A percentile compares a stretch with the other conserved stretches of the same genome.
Evolutionary conservation across 495 filamentous ascomycete species (phyloP).

Genomic region (Aspergillus leporis): DNA sequence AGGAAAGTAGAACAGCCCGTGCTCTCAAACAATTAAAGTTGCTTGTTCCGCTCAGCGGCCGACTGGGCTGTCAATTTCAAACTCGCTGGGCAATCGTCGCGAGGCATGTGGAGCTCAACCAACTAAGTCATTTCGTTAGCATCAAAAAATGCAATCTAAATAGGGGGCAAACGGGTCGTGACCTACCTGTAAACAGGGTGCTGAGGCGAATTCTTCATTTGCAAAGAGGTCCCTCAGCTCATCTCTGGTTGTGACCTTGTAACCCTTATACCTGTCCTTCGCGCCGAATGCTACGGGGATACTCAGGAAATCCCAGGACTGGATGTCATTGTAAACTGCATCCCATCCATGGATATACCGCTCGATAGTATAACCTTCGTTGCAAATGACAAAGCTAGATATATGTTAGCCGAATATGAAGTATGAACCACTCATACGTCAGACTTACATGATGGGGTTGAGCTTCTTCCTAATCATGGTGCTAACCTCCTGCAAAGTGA

Average conservation of each 20-base stretch:
- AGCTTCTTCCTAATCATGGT: constrained; percentile 80
- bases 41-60: constrained; percentile 66
- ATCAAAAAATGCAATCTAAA: not conserved
- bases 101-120: constrained; percentile 85
- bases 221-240: constrained; percentile 68
- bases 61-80: constrained; percentile 63
- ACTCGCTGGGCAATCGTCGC: constrained; percentile 72
- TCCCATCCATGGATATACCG: constrained; percentile 63
- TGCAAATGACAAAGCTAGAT: constrained; percentile 59
- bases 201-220: constrained; percentile 61
- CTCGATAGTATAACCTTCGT: constrained; percentile 60
- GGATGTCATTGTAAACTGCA: constrained; percentile 77
- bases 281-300: constrained; percentile 71
- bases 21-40: not conserved
- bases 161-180: not conserved
- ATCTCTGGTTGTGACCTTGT: constrained; percentile 68
- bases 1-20: not conserved
- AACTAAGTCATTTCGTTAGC: constrained; percentile 53
- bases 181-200: constrained; percentile 47
- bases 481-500: constrained; percentile 82
- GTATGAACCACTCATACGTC: not conserved
- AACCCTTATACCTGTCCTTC: constrained; percentile 58
- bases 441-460: constrained; percentile 72
- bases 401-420: constrained; percentile 12
- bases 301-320: constrained; percentile 68